Base-by-base conservation (phyloP, 495 filamentous ascomycete species). In the Viridothelium virens region DNA sequence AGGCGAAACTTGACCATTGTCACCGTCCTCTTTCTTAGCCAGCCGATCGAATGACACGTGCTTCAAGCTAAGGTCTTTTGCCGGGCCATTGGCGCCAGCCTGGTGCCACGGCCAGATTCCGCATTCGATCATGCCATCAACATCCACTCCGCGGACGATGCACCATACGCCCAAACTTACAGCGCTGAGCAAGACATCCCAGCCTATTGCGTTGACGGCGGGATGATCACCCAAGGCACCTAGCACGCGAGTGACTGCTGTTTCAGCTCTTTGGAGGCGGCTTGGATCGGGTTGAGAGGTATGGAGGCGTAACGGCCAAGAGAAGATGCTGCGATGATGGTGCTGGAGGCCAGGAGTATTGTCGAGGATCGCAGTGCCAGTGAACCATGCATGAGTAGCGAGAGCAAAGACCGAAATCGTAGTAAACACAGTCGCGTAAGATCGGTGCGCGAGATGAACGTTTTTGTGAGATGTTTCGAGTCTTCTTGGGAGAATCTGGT, bases 91-190 rank as follows among this genome's bases (percentile, higher is more conserved):
- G 7, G 33, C 18, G 3, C 11, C 53, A 36, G 6, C 36, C 7
- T 33, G 33, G 53, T 59, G 31, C 53, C 31, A 36, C 33, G 53
- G 53, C 53, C 71, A 63, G 64, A 66, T 18, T 38, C 69, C 67
- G 61, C 66, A 68, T 4, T 70, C 66, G 6, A 73, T 68, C 67
- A 85, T 80, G 62, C 77, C 73, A 38, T 72, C 65, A 0, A 76
- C 70, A 68, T 83, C 78, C 7, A 79, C 72, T 11, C 79, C 77
- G 12, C 83, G 74, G 5, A 81, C 74, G n/a, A 79, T 81, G 9
- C 79, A 76, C 84, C 84, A 86, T 0, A 80, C 59, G 3, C 82
- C 79, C 2, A 86, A 72, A 68, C 81, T 83, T 2, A 84, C 62
- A 5, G 75, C 73, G 50, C 74, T 80, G n/a, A 85, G 73, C 1